Percentiles rank a stretch among this genome's conserved stretches.
Evolutionary conservation across 306 rosid species (phyloP).

Genomic region (Sesbania bispinosa): DNA sequence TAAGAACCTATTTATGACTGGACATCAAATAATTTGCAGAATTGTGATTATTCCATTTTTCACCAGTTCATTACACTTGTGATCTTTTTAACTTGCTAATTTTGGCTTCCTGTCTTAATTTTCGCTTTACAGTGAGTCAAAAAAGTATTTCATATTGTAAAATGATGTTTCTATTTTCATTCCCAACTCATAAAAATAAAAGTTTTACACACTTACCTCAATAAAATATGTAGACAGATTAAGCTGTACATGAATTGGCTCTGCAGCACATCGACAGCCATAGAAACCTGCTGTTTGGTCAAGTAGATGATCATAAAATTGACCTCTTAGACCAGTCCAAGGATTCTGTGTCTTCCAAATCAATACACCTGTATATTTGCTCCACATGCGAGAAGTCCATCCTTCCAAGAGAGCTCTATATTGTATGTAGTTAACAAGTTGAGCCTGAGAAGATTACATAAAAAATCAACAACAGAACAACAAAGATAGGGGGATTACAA

Average conservation of each 20-base stretch:
- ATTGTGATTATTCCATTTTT: not conserved
- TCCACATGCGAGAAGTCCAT: slow-evolving; percentile 96
- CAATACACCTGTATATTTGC: slow-evolving; percentile 86
- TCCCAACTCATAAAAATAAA: slow-evolving; percentile 12
- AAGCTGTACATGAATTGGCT: slow-evolving; percentile 89
- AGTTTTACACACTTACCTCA: slow-evolving; percentile 49
- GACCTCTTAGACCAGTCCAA: slow-evolving; percentile 98
- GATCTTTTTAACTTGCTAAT: not conserved
- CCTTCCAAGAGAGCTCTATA: slow-evolving; percentile 96
- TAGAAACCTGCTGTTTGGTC: slow-evolving; percentile 95
- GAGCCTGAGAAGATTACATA: slow-evolving; percentile 60
- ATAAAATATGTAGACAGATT: slow-evolving; percentile 65
- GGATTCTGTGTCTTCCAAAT: slow-evolving; percentile 99
- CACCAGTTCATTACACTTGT: not conserved
- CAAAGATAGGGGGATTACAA: not conserved
- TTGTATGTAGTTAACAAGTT: slow-evolving; percentile 86
- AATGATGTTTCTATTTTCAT: not conserved
- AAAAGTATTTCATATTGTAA: not conserved
- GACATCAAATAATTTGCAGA: not conserved
- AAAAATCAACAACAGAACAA: slow-evolving; percentile 21
- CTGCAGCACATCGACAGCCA: slow-evolving; percentile 86
- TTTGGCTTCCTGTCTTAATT: not conserved
- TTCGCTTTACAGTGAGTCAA: not conserved
- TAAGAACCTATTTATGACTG: slow-evolving; percentile 8
- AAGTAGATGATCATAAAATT: slow-evolving; percentile 87